A percentile compares a stretch with the other conserved stretches of the same genome.
Conservation (phyloP, 768 basidiomycete species). For the Candolleomyces aberdarensis region DNA sequence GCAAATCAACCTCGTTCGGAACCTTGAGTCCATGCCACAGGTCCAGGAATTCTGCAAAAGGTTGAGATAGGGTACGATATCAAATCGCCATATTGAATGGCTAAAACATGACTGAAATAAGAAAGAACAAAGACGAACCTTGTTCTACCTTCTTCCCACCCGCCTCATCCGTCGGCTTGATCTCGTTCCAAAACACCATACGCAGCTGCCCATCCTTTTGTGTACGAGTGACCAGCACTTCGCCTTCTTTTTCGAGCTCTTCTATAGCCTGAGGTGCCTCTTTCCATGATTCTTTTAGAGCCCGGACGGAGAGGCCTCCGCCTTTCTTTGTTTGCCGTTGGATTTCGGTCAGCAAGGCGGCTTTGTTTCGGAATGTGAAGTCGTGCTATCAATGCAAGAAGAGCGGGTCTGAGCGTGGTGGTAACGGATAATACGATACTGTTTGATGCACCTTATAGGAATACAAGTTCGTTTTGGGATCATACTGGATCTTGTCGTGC, state of each 20-base stretch:
- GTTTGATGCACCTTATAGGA: slow-evolving; percentile 67
- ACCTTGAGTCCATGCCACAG: slow-evolving; percentile 85
- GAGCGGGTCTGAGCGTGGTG: background rate
- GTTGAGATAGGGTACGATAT: background rate
- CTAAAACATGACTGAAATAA: slow-evolving; percentile 6
- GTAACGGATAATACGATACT: no score
- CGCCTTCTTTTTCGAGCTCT: slow-evolving; percentile 20
- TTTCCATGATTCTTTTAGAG: slow-evolving; percentile 89
- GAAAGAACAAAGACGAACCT: slow-evolving; percentile 43
- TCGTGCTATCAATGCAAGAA: slow-evolving; percentile 56
- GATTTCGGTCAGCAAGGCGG: slow-evolving; percentile 79
- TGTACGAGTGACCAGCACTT: slow-evolving; percentile 71
- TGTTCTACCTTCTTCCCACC: slow-evolving; percentile 76
- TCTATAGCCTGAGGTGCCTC: slow-evolving; percentile 56
- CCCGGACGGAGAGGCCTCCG: slow-evolving; percentile 79
- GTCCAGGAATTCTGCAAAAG: slow-evolving; percentile 71
- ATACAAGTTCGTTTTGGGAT: slow-evolving; percentile 82
- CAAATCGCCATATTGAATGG: no score
- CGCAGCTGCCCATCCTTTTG: slow-evolving; percentile 67
- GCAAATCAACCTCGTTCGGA: slow-evolving; percentile 81
- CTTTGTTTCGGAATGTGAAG: slow-evolving; percentile 81
- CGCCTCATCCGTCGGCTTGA: slow-evolving; percentile 69
- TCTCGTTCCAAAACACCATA: slow-evolving; percentile 65
- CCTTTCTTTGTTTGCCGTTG: slow-evolving; percentile 82
- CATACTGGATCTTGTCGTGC: slow-evolving; percentile 77